phyloP scores from a whole-genome alignment of 345 rosid genomes.

The Kandelia obovata region DNA sequence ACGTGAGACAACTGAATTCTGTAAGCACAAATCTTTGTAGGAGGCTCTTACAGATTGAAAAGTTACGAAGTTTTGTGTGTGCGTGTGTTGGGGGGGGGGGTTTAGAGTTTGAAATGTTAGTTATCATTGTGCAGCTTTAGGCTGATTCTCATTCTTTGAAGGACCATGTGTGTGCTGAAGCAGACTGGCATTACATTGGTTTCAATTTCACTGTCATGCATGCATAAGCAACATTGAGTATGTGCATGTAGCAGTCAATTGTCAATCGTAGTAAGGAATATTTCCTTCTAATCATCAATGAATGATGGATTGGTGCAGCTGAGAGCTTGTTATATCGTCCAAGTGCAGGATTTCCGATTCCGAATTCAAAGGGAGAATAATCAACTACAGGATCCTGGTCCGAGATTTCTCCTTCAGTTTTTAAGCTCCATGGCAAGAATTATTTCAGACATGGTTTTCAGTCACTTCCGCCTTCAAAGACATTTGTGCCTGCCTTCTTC shows the following conservation, averaged over 20 bases:
- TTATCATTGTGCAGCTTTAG: too few species aligned
- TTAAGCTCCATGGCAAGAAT: constrained; percentile 63
- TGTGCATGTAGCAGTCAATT: background rate
- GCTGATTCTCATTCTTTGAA: too few species aligned
- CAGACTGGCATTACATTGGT: too few species aligned
- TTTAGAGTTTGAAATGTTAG: too few species aligned
- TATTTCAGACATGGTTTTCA: constrained; percentile 48
- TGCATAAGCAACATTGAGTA: too few species aligned
- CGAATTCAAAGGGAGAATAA: constrained; percentile 46
- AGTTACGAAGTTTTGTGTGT: background rate
- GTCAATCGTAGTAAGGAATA: background rate
- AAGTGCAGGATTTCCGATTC: constrained; percentile 58
- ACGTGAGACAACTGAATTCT: constrained; percentile 44
- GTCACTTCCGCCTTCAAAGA: background rate
- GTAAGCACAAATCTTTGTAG: constrained; percentile 27
- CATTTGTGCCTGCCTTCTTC: background rate
- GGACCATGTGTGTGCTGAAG: too few species aligned
- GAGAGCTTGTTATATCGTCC: constrained; percentile 56
- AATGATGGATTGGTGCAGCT: constrained; percentile 38
- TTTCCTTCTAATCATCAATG: background rate
- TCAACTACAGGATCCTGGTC: constrained; percentile 58
- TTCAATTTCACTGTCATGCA: too few species aligned
- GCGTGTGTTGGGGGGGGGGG: too few species aligned
- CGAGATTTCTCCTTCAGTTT: constrained; percentile 61
- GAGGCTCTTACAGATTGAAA: background rate